Conservation (phyloP, 2,329 filamentous ascomycete genomes). For the Gyromitra esculenta region DNA sequence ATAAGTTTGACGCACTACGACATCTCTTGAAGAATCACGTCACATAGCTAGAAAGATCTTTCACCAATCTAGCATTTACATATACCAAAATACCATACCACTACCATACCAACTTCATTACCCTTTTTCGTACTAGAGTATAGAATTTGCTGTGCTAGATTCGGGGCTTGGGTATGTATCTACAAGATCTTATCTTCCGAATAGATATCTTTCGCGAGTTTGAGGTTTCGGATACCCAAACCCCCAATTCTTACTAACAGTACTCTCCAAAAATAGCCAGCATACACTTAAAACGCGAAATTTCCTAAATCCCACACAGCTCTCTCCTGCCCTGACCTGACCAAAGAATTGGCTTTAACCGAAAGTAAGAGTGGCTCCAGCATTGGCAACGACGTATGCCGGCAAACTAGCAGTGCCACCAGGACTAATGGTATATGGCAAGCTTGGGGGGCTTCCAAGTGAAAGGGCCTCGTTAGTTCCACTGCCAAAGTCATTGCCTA, state of each 20-base stretch:
- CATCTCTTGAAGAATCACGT: too few species aligned
- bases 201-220: neutral
- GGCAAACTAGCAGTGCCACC: slow-evolving; percentile 9
- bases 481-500: slow-evolving; percentile 64
- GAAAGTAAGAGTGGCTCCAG: slow-evolving; percentile 38
- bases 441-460: slow-evolving; percentile 64
- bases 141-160: too few species aligned
- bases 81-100: too few species aligned
- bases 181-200: too few species aligned
- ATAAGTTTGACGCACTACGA: too few species aligned
- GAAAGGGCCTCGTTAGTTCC: slow-evolving; percentile 64
- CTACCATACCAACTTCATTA: too few species aligned
- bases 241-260: slow-evolving; percentile 1
- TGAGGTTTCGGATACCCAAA: slow-evolving; percentile 11
- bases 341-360: neutral
- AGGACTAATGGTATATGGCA: slow-evolving; percentile 66
- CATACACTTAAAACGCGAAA: slow-evolving; percentile 22
- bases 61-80: too few species aligned
- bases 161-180: too few species aligned
- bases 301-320: slow-evolving; percentile 12
- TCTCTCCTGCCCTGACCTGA: neutral
- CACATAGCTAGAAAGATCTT: too few species aligned
- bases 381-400: slow-evolving; percentile 38
- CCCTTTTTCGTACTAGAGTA: too few species aligned
- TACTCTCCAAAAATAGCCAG: slow-evolving; percentile 6